A percentile compares a stretch with the other conserved stretches of the same genome.
phyloP scores from a whole-genome alignment of 495 filamentous ascomycete genomes.

The Physcia stellaris region DNA sequence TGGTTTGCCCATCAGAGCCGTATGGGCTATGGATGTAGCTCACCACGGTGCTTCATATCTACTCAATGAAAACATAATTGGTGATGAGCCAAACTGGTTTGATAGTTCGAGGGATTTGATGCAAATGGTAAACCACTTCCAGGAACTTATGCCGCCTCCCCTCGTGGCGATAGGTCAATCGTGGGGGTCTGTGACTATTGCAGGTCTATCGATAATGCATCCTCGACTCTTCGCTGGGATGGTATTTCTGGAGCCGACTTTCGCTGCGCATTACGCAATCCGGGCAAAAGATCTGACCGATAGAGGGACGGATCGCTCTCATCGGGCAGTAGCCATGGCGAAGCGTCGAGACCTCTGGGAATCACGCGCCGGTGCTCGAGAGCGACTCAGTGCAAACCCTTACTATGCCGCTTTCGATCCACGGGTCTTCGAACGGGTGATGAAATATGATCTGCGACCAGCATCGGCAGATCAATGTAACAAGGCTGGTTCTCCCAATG shows the following conservation, averaged over 20 bases:
- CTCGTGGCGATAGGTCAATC: conserved; percentile 35
- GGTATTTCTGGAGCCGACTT: conserved; percentile 31
- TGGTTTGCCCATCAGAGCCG: conserved; percentile 23
- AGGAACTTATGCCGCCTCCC: conserved; percentile 30
- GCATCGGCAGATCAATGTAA: not conserved
- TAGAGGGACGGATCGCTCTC: too few species aligned
- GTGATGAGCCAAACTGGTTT: conserved; percentile 26
- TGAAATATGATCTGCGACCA: conserved; percentile 15
- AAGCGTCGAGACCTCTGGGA: conserved; percentile 13
- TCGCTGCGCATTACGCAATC: conserved; percentile 10
- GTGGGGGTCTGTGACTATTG: conserved; percentile 27
- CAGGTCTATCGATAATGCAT: conserved; percentile 23
- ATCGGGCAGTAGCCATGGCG: not conserved
- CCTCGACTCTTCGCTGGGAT: conserved; percentile 31
- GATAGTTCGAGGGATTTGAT: conserved; percentile 34
- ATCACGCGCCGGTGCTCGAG: conserved; percentile 10
- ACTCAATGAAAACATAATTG: conserved; percentile 11
- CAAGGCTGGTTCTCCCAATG: conserved; percentile 7
- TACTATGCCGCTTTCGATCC: conserved; percentile 15
- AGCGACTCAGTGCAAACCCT: conserved; percentile 7
- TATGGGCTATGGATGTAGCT: conserved; percentile 32
- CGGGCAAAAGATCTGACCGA: not conserved
- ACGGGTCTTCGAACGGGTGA: conserved; percentile 13
- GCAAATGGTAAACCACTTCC: conserved; percentile 33
- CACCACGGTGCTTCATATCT: conserved; percentile 23